phyloP scores from a whole-genome alignment of 768 basidiomycete genomes.

The Termitomyces heimii region DNA sequence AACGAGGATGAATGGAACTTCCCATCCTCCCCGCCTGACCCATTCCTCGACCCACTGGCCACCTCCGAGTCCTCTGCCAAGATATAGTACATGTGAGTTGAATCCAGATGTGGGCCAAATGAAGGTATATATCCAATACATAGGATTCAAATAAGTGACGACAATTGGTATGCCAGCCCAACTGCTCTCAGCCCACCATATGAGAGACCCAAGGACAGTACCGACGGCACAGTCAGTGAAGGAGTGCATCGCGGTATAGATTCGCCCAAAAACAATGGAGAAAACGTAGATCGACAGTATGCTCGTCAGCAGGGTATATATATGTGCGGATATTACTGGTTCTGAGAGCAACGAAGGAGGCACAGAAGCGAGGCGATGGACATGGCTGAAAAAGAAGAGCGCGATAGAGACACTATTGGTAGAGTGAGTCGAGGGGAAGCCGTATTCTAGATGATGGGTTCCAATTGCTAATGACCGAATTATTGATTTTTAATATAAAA shows the following conservation, averaged over 20 bases:
- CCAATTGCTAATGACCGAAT: conserved; percentile 50
- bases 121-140: conserved; percentile 19
- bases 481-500: background rate
- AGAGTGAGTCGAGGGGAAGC: conserved; percentile 94
- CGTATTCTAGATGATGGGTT: conserved; percentile 83
- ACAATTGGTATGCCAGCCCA: conserved; percentile 33
- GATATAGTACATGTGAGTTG: conserved; percentile 17
- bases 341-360: conserved; percentile 14
- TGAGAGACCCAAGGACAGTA: conserved; percentile 52
- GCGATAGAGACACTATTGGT: conserved; percentile 90
- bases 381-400: conserved; percentile 62
- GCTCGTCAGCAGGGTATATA: conserved; percentile 36
- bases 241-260: conserved; percentile 88
- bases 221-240: conserved; percentile 71
- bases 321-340: conserved; percentile 36
- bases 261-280: conserved; percentile 72
- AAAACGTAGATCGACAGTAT: conserved; percentile 53
- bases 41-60: conserved; percentile 29
- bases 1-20: conserved; percentile 57
- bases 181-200: conserved; percentile 59
- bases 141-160: conserved; percentile 23
- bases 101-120: conserved; percentile 20
- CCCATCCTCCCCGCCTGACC: conserved; percentile 32
- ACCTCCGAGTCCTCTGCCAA: conserved; percentile 33
- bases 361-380: conserved; percentile 45